A percentile compares a stretch with the other conserved stretches of the same genome.
phyloP scores from a whole-genome alignment of 441 rosid species.

The Populus tomentosa region DNA sequence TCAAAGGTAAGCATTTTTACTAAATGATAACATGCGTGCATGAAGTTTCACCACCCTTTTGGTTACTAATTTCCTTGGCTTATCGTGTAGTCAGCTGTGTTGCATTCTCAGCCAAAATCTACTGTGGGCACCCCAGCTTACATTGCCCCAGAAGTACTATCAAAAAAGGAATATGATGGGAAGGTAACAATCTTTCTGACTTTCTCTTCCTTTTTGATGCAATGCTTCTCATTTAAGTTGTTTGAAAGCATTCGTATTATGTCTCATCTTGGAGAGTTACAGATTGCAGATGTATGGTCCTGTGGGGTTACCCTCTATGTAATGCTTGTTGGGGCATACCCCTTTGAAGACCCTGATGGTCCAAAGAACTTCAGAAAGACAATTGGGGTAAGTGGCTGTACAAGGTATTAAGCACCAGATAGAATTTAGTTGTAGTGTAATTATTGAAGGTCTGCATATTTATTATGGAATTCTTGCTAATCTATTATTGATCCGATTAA shows the following conservation, averaged over 20 bases:
- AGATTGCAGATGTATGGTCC: slow-evolving; percentile 78
- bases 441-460: background rate
- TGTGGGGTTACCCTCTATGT: slow-evolving; percentile 70
- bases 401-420: no score
- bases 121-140: slow-evolving; percentile 68
- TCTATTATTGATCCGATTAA: background rate
- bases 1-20: slow-evolving; percentile 44
- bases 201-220: background rate
- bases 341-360: slow-evolving; percentile 57
- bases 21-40: background rate
- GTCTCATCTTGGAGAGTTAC: slow-evolving; percentile 7
- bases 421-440: background rate
- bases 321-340: slow-evolving; percentile 73
- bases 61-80: background rate
- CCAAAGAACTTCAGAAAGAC: slow-evolving; percentile 57
- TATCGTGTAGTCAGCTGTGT: slow-evolving; percentile 45
- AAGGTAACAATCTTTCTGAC: slow-evolving; percentile 30
- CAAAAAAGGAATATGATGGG: slow-evolving; percentile 55
- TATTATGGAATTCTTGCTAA: background rate
- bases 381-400: slow-evolving; percentile 37
- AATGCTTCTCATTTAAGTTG: background rate
- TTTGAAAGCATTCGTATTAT: background rate
- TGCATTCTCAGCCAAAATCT: slow-evolving; percentile 74
- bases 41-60: background rate
- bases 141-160: slow-evolving; percentile 58